A percentile compares a stretch with the other conserved stretches of the same genome.
Conservation (phyloP, 257 asterid species). For the Verbascum thapsus region DNA sequence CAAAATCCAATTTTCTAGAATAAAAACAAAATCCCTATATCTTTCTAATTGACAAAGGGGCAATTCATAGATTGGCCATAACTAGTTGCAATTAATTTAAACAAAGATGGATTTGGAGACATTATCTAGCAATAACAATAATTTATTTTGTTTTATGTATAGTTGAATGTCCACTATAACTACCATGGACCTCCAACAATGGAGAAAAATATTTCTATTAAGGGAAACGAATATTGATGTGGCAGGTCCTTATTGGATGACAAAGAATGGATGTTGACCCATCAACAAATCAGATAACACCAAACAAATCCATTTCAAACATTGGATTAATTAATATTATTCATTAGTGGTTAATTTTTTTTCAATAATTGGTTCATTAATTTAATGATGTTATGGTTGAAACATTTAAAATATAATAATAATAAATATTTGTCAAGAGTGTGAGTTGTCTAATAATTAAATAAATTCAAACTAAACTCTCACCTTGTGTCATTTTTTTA, state of each 20-base stretch:
- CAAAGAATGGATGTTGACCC: constrained; percentile 61
- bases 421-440: constrained; percentile 25
- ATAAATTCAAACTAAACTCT: constrained; percentile 33
- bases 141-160: constrained; percentile 31
- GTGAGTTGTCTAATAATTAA: constrained; percentile 32
- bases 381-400: constrained; percentile 33
- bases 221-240: constrained; percentile 41
- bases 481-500: constrained; percentile 20
- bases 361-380: constrained; percentile 25
- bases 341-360: constrained; percentile 39
- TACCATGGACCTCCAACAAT: constrained; percentile 36
- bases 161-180: constrained; percentile 29
- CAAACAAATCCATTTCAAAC: constrained; percentile 56
- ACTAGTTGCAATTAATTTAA: constrained; percentile 23
- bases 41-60: constrained; percentile 28
- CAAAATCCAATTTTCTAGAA: constrained; percentile 21
- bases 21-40: constrained; percentile 36
- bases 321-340: constrained; percentile 34
- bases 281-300: constrained; percentile 61
- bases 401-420: constrained; percentile 29
- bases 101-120: constrained; percentile 27
- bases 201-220: constrained; percentile 13
- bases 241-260: constrained; percentile 43
- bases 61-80: constrained; percentile 34
- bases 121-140: constrained; percentile 39